A percentile compares a stretch with the other conserved stretches of the same genome.
phyloP scores from a whole-genome alignment of 768 basidiomycete species.

The Xanthoconium purpureum region DNA sequence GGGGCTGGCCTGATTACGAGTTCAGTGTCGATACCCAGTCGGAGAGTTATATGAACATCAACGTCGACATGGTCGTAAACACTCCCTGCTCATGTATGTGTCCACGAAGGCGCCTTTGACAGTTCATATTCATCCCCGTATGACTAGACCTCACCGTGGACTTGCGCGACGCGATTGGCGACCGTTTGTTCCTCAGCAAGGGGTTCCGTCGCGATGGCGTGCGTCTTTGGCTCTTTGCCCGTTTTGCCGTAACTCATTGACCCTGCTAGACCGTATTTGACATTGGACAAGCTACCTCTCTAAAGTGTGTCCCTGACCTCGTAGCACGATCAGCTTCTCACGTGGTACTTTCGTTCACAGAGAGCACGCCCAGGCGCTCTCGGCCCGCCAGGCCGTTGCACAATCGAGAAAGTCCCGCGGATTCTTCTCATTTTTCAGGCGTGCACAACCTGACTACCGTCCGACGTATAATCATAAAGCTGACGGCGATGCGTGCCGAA shows the following conservation, averaged over 20 bases:
- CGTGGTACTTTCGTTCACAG: conserved; percentile 29
- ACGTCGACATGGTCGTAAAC: conserved; percentile 89
- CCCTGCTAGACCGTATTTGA: conserved; percentile 67
- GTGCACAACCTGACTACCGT: conserved; percentile 46
- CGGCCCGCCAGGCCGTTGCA: conserved; percentile 64
- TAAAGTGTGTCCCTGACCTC: conserved; percentile 46
- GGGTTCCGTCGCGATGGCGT: conserved; percentile 85
- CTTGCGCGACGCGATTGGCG: conserved; percentile 89
- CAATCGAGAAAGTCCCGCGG: conserved; percentile 77
- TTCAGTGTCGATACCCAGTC: conserved; percentile 78
- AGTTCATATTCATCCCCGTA: neutral
- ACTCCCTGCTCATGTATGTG: conserved; percentile 90
- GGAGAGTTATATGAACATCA: conserved; percentile 69
- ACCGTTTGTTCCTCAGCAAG: conserved; percentile 79
- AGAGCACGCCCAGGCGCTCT: conserved; percentile 62
- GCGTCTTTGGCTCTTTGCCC: conserved; percentile 22
- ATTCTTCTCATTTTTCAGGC: conserved; percentile 56
- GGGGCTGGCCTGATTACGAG: conserved; percentile 89
- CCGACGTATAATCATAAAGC: conserved; percentile 71
- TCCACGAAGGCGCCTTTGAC: neutral
- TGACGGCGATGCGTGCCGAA: conserved; percentile 77
- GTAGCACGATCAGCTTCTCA: neutral
- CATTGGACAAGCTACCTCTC: conserved; percentile 70
- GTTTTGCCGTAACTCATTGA: neutral
- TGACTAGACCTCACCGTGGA: conserved; percentile 78